Evolutionary conservation across 2,329 filamentous ascomycete genomes (phyloP).

Genomic region (Pleomassaria siparia): DNA sequence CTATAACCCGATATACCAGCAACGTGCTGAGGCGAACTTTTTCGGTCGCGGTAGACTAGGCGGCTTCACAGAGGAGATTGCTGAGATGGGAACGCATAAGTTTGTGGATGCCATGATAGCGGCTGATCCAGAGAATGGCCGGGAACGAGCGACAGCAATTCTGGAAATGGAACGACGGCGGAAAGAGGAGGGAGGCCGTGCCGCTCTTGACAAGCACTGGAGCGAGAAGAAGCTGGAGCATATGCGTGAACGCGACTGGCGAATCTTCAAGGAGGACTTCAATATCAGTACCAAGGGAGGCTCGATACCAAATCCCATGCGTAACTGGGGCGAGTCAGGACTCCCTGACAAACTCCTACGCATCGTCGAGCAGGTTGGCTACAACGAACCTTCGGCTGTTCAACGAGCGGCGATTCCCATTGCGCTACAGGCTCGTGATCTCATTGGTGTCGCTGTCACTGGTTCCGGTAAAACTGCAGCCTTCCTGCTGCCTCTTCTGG

Average conservation of each 20-base stretch:
- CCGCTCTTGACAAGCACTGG: constrained; percentile 89
- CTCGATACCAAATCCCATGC: constrained; percentile 92
- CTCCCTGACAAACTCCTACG: constrained; percentile 77
- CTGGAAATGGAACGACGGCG: constrained; percentile 81
- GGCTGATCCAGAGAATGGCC: constrained; percentile 74
- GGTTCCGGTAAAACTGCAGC: constrained; percentile 98
- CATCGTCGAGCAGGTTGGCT: constrained; percentile 82
- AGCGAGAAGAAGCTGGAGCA: constrained; percentile 87
- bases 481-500: constrained; percentile 86
- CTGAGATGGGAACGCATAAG: constrained; percentile 53
- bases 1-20: constrained; percentile 78
- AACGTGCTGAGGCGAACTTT: constrained; percentile 67
- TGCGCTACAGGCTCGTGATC: constrained; percentile 84
- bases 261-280: constrained; percentile 99
- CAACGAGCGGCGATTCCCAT: constrained; percentile 96
- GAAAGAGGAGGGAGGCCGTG: constrained; percentile 70
- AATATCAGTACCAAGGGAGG: constrained; percentile 95
- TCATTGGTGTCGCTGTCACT: constrained; percentile 97
- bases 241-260: constrained; percentile 98
- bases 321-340: constrained; percentile 83
- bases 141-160: constrained; percentile 73
- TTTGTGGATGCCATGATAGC: constrained; percentile 72
- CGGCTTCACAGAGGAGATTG: constrained; percentile 63
- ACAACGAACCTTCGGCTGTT: constrained; percentile 87
- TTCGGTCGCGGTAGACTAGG: constrained; percentile 69